Base-by-base conservation (phyloP, 2,329 filamentous ascomycete genomes). In the Magnaporthales sp. region DNA sequence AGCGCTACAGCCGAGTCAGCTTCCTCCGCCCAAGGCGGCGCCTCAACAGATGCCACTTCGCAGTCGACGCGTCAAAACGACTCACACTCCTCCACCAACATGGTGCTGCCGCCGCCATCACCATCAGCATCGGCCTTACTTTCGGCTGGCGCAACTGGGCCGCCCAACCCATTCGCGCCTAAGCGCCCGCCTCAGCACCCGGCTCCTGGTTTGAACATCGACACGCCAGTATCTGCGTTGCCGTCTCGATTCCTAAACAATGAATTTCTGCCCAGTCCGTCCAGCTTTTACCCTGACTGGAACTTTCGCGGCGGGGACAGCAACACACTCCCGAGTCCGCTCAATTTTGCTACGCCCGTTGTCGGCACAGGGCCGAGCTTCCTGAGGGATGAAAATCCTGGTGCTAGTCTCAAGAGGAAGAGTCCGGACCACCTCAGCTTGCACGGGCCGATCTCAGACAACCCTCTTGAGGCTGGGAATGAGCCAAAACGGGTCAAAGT, bases 141-240 rank as follows among this genome's bases (percentile, higher is more conserved):
- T 66, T 97, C 93, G 63, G 95, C 95, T 0, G 95, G 95, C 56
- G 94, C 95, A 9, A 90, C 89, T 51, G 95, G 95, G 0, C 95
- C 95, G 15, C 93, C 93, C 2, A 99, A 99, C 75, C 95, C 95
- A 0, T 99, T 98, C 76, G 95, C 95, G 8, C 86, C 94, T 58
- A 95, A 46, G 31, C n/a, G 63, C 31, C 63, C 63, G 22, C 63
- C 31, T 75, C 64, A 78, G 82, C 69, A 82, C 81, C 68, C 80
- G 76, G 63, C n/a, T 27, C 29, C 26, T 26, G 79, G 80, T 67
- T 89, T 86, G 77, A 78, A 78, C 69, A 85, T 87, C 62, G 89
- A 95, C 74, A 95, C 95, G 0, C 95, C 95, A 0, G 93, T 96
- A n/a, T 97, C 93, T 1, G 93, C 94, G 3, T 82, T 99, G 11